Percentiles rank a stretch among this genome's conserved stretches.
Evolutionary conservation across 2,329 filamentous ascomycete species (phyloP).

Genomic region (Calonectria montana): DNA sequence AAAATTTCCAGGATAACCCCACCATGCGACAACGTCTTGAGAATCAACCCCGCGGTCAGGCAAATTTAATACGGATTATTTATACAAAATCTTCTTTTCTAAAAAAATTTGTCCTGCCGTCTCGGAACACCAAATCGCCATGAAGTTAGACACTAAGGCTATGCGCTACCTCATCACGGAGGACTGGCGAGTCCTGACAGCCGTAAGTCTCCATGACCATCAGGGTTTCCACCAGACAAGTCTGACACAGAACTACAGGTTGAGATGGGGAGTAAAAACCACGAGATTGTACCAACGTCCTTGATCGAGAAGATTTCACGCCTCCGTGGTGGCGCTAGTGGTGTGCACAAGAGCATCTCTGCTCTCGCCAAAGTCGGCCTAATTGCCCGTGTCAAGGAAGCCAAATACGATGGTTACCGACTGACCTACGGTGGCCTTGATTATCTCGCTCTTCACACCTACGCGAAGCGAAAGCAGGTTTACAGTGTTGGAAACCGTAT

Average conservation of each 20-base stretch:
- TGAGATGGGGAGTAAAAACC: conserved; percentile 94
- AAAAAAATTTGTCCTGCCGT: not conserved
- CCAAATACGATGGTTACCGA: conserved; percentile 96
- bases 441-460: conserved; percentile 94
- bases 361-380: conserved; percentile 91
- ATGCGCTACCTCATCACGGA: conserved; percentile 92
- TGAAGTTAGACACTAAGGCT: conserved; percentile 96
- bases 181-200: conserved; percentile 95
- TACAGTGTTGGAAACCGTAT: conserved; percentile 96
- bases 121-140: conserved; percentile 53
- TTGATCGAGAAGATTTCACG: conserved; percentile 88
- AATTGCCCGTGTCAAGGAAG: conserved; percentile 93
- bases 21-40: conserved; percentile 34
- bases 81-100: not conserved
- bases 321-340: conserved; percentile 79
- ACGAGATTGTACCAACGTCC: conserved; percentile 93
- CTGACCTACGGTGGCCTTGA: conserved; percentile 97
- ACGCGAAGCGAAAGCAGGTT: conserved; percentile 81
- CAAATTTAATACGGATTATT: conserved; percentile 18
- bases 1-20: conserved; percentile 46
- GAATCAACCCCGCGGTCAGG: conserved; percentile 37
- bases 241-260: conserved; percentile 67
- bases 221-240: conserved; percentile 39
- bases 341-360: conserved; percentile 89
- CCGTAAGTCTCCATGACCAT: conserved; percentile 68